Evolutionary conservation across 805 yeast species (phyloP).

Genomic region (Wickerhamomyces bisporus): DNA sequence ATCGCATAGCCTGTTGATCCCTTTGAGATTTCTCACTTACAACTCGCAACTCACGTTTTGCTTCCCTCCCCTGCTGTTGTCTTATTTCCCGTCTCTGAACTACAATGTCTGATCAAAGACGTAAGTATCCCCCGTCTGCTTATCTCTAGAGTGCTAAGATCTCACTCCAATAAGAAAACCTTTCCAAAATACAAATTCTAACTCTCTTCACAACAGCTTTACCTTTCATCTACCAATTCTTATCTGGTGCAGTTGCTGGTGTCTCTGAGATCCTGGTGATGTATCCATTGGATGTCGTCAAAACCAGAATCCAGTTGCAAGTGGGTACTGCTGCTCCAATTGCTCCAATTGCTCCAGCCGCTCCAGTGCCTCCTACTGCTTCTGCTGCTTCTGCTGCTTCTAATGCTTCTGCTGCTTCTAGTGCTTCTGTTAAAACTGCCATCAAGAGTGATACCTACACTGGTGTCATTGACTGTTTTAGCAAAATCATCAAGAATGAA

Average conservation of each 20-base stretch:
- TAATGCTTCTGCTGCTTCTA: background rate
- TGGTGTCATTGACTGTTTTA: conserved; percentile 81
- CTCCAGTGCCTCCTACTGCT: no score
- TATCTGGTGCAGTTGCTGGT: conserved; percentile 94
- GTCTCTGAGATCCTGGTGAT: conserved; percentile 90
- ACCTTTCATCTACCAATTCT: conserved; percentile 89
- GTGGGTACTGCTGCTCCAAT: conserved; percentile 32
- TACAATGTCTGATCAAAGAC: conserved; percentile 12
- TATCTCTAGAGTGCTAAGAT: no score
- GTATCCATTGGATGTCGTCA: conserved; percentile 97
- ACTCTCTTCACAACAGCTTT: no score
- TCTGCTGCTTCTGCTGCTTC: no score
- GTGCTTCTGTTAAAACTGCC: conserved; percentile 24
- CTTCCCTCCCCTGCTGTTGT: background rate
- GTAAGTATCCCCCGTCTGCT: conserved; percentile 6
- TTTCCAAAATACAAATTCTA: no score
- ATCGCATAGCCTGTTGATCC: no score
- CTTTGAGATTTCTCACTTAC: no score
- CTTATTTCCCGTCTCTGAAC: background rate
- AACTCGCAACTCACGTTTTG: no score
- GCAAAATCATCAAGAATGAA: conserved; percentile 79
- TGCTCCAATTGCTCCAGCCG: no score
- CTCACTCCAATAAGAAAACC: no score
- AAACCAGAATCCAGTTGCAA: conserved; percentile 91
- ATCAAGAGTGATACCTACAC: conserved; percentile 51